phyloP scores from a whole-genome alignment of 2,329 filamentous ascomycete species.

The Dactylellina sp. region DNA sequence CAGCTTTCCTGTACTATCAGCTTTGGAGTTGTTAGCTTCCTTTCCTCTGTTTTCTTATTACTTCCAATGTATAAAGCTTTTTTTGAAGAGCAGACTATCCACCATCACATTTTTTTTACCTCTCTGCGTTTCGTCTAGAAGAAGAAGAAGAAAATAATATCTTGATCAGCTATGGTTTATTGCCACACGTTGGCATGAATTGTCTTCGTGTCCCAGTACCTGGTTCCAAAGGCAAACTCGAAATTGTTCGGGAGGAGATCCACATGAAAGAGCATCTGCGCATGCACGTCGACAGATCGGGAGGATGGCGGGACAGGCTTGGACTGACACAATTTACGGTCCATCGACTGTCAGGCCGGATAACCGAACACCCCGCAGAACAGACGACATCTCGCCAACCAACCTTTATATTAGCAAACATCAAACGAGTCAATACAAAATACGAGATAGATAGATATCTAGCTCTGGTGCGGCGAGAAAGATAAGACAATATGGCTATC shows the following conservation, averaged over 20 bases:
- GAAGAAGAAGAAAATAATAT: background rate
- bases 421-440: background rate
- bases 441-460: background rate
- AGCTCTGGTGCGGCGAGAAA: no score
- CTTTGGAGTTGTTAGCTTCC: constrained; percentile 48
- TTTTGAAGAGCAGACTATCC: constrained; percentile 2
- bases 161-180: background rate
- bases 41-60: constrained; percentile 10
- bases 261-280: background rate
- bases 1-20: constrained; percentile 31
- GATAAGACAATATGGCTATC: constrained; percentile 17
- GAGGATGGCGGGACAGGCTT: background rate
- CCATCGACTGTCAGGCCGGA: no score
- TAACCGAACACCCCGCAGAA: background rate
- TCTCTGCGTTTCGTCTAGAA: background rate
- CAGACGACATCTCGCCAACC: background rate
- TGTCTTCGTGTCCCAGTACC: no score
- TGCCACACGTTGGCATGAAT: no score
- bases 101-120: background rate
- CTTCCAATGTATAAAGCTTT: constrained; percentile 38
- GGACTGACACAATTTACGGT: constrained; percentile 1
- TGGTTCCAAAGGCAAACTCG: no score
- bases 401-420: background rate
- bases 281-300: background rate
- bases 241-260: no score